Conservation (phyloP, 768 basidiomycete genomes). For the Holtermanniella nyarrowii region DNA sequence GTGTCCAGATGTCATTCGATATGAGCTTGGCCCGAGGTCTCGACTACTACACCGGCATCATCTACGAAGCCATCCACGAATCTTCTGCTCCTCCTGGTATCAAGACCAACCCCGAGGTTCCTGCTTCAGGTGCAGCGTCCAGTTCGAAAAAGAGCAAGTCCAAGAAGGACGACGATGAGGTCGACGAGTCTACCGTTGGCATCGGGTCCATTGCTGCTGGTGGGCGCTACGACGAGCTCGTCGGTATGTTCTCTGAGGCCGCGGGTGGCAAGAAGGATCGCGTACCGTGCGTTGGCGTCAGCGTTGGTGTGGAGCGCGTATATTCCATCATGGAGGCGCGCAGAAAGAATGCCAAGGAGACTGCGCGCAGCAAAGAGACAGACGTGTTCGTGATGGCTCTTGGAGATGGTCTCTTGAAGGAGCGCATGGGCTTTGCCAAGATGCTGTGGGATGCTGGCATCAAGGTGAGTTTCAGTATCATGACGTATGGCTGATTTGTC, state of each 20-base stretch:
- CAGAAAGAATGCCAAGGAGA: slow-evolving; percentile 49
- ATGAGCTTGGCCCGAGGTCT: slow-evolving; percentile 93
- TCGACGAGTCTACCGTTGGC: slow-evolving; percentile 86
- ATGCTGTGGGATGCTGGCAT: slow-evolving; percentile 77
- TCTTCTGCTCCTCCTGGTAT: slow-evolving; percentile 86
- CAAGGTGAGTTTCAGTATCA: slow-evolving; percentile 51
- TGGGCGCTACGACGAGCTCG: slow-evolving; percentile 90
- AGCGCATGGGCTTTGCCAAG: slow-evolving; percentile 68
- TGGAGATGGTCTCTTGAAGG: slow-evolving; percentile 66
- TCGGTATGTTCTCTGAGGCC: slow-evolving; percentile 69
- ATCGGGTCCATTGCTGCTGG: slow-evolving; percentile 99
- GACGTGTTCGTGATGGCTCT: slow-evolving; percentile 89
- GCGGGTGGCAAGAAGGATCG: slow-evolving; percentile 52
- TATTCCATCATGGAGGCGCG: slow-evolving; percentile 84
- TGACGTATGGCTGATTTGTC: slow-evolving; percentile 1
- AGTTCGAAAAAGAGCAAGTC: slow-evolving; percentile 14
- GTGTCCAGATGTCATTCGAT: slow-evolving; percentile 75
- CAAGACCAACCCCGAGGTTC: slow-evolving; percentile 49
- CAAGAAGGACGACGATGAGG: slow-evolving; percentile 59
- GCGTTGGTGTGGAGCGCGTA: slow-evolving; percentile 84
- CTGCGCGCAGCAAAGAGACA: slow-evolving; percentile 73
- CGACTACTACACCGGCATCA: slow-evolving; percentile 97
- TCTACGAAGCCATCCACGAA: slow-evolving; percentile 91
- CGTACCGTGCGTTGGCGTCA: slow-evolving; percentile 84
- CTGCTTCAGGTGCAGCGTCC: slow-evolving; percentile 33